Conservation (phyloP, 352 stramenopile genomes). For the Thraustotheca clavata region DNA sequence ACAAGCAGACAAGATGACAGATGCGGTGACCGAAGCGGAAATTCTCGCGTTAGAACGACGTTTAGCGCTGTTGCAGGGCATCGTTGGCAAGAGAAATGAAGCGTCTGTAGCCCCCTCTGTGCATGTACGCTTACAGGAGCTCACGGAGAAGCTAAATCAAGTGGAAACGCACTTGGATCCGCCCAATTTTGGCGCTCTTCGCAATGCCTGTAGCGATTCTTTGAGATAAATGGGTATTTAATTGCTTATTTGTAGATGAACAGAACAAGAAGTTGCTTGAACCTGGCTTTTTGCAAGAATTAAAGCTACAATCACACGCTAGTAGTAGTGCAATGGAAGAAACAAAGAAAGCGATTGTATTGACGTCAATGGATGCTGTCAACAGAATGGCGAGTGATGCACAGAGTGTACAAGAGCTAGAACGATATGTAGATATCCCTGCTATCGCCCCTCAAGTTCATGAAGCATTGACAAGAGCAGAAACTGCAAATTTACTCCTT, state of each 20-base stretch:
- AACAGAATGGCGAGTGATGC: not conserved
- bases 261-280: slow-evolving; percentile 8
- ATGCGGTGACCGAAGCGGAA: slow-evolving; percentile 13
- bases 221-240: not conserved
- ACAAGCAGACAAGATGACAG: not conserved
- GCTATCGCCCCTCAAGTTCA: slow-evolving; percentile 1
- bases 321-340: not conserved
- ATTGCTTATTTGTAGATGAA: slow-evolving; percentile 6
- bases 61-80: not conserved
- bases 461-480: not conserved
- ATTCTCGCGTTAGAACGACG: slow-evolving; percentile 4
- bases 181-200: not conserved
- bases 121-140: slow-evolving; percentile 1
- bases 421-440: not conserved
- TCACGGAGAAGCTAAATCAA: slow-evolving; percentile 1
- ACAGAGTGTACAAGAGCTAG: not conserved
- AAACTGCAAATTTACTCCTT: slow-evolving; percentile 9
- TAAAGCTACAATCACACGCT: slow-evolving; percentile 1
- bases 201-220: slow-evolving; percentile 4
- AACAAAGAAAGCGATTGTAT: slow-evolving; percentile 4
- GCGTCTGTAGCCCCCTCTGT: not conserved
- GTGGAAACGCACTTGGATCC: slow-evolving; percentile 8
- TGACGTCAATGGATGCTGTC: slow-evolving; percentile 1
- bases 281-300: not conserved
- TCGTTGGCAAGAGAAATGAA: not conserved